Evolutionary conservation across 1,139 yeast genomes (phyloP).

Genomic region (Spathaspora jeffriesii): DNA sequence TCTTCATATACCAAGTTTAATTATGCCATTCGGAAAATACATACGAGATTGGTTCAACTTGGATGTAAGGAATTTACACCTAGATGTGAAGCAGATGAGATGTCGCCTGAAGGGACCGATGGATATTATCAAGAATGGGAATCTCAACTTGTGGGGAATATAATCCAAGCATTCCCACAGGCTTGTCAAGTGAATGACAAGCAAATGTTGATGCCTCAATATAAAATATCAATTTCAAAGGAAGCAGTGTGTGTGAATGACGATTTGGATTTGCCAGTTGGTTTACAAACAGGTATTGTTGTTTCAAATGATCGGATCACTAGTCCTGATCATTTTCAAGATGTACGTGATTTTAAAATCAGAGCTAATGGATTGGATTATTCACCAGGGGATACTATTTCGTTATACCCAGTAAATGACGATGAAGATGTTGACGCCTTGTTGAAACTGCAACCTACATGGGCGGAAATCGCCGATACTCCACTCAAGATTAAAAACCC

Average conservation of each 20-base stretch:
- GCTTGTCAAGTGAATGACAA: constrained; percentile 13
- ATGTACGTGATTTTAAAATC: constrained; percentile 69
- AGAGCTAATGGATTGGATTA: constrained; percentile 37
- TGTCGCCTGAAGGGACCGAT: constrained; percentile 77
- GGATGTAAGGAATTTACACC: constrained; percentile 76
- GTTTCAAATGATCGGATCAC: constrained; percentile 61
- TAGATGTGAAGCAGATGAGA: constrained; percentile 91
- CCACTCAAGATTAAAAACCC: constrained; percentile 33
- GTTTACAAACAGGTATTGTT: constrained; percentile 41
- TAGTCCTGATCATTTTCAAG: constrained; percentile 77
- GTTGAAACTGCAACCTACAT: constrained; percentile 64
- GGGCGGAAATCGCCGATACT: constrained; percentile 70
- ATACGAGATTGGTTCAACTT: constrained; percentile 72
- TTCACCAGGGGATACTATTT: constrained; percentile 79
- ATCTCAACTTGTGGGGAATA: constrained; percentile 45
- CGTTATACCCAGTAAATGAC: constrained; percentile 75
- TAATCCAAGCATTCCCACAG: constrained; percentile 8
- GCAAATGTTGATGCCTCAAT: constrained; percentile 19
- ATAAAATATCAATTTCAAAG: constrained; percentile 8
- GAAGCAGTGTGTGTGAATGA: not conserved
- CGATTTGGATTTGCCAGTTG: not conserved
- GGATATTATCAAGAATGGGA: constrained; percentile 80
- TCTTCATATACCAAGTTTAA: constrained; percentile 88
- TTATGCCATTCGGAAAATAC: constrained; percentile 82
- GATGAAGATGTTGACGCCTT: constrained; percentile 63